Evolutionary conservation across 345 rosid species (phyloP).

Genomic region (Clausena lansium): DNA sequence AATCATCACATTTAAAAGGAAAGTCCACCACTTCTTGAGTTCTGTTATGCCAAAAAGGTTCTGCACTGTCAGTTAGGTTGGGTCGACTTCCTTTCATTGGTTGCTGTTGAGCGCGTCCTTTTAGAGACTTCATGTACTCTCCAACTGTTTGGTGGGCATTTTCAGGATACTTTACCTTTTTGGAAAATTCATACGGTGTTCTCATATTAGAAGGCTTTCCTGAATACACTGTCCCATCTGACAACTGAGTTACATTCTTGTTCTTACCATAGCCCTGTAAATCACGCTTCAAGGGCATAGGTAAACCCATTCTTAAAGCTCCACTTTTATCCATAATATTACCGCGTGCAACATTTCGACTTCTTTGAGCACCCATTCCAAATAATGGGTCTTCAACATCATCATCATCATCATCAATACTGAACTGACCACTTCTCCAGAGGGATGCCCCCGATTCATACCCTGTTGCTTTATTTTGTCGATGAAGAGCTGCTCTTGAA

Average conservation of each 20-base stretch:
- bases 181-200: conserved; percentile 34
- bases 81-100: conserved; percentile 49
- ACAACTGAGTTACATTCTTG: conserved; percentile 29
- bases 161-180: conserved; percentile 45
- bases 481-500: conserved; percentile 36
- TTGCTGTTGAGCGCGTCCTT: conserved; percentile 32
- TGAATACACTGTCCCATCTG: conserved; percentile 29
- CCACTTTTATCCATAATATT: conserved; percentile 40
- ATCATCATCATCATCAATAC: conserved; percentile 36
- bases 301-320: conserved; percentile 46
- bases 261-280: conserved; percentile 42
- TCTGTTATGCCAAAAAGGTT: conserved; percentile 46
- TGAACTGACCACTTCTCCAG: conserved; percentile 49
- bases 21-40: conserved; percentile 52
- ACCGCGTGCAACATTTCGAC: conserved; percentile 33
- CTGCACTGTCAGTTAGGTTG: conserved; percentile 41
- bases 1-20: conserved; percentile 49
- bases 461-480: conserved; percentile 37
- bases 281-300: conserved; percentile 53
- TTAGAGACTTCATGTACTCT: conserved; percentile 59
- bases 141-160: conserved; percentile 41
- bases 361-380: conserved; percentile 54
- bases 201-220: conserved; percentile 33
- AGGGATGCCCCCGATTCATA: conserved; percentile 44
- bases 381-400: conserved; percentile 59